Percentiles rank a stretch among this genome's conserved stretches.
Evolutionary conservation across 768 basidiomycete species (phyloP).

Genomic region (Pleurotus tuoliensis): DNA sequence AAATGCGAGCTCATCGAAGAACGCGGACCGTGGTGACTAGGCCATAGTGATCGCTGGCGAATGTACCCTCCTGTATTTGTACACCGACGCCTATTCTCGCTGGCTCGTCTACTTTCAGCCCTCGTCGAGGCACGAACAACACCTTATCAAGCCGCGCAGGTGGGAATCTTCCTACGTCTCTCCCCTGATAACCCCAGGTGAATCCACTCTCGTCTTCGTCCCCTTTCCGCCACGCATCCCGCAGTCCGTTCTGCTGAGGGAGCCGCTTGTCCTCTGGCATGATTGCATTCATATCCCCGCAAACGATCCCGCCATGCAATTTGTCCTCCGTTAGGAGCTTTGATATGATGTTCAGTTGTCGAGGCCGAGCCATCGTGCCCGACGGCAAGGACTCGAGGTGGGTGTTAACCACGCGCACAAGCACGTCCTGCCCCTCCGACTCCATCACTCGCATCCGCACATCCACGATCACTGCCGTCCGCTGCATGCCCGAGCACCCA

Average conservation of each 20-base stretch:
- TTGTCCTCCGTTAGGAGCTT: constrained; percentile 43
- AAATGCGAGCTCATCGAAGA: not conserved
- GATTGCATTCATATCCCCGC: constrained; percentile 75
- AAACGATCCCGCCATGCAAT: constrained; percentile 56
- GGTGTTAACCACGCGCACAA: constrained; percentile 66
- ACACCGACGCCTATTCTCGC: constrained; percentile 53
- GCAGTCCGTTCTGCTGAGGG: constrained; percentile 41
- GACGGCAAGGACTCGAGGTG: constrained; percentile 63
- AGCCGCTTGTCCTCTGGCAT: constrained; percentile 38
- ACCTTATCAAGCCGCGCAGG: constrained; percentile 63
- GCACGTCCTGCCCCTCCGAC: constrained; percentile 27
- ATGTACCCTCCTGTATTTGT: constrained; percentile 32
- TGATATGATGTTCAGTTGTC: constrained; percentile 52
- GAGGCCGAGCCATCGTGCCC: constrained; percentile 38
- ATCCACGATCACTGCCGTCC: constrained; percentile 58
- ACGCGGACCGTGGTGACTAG: constrained; percentile 24
- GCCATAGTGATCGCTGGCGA: constrained; percentile 67
- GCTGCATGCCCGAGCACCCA: constrained; percentile 42
- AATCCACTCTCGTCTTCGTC: constrained; percentile 41
- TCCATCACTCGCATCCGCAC: constrained; percentile 39
- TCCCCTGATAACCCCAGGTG: constrained; percentile 73
- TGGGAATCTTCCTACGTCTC: constrained; percentile 34
- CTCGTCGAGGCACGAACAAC: constrained; percentile 47
- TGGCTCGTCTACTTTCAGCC: constrained; percentile 50
- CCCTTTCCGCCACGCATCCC: constrained; percentile 55